Percentiles rank a stretch among this genome's conserved stretches.
phyloP scores from a whole-genome alignment of 352 stramenopile species.

The Blastocystis sp. region DNA sequence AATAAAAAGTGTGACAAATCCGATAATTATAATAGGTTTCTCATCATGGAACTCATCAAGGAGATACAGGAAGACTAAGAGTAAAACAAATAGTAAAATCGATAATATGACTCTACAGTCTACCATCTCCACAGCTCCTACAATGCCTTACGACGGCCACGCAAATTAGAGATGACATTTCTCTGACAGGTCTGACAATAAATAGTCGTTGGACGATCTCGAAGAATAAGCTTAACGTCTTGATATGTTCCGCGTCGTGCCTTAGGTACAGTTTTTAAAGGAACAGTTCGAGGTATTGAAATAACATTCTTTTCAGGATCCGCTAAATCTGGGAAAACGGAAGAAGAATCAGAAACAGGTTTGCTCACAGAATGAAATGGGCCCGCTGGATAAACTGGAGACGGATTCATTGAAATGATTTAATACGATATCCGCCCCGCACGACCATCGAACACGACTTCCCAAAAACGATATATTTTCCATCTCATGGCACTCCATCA shows the following conservation, averaged over 20 bases:
- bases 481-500: too few relatives aligned
- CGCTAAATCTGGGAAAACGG: not conserved
- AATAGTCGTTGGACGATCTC: not conserved
- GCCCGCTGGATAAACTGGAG: not conserved
- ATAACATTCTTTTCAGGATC: not conserved
- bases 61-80: not conserved
- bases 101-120: not conserved
- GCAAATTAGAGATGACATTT: slow-evolving; percentile 18
- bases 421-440: not conserved
- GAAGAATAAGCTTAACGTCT: slow-evolving; percentile 26
- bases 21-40: not conserved
- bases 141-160: not conserved
- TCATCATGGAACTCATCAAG: slow-evolving; percentile 23
- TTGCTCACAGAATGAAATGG: not conserved
- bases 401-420: not conserved
- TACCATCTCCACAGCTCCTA: not conserved
- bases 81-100: not conserved
- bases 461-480: too few relatives aligned
- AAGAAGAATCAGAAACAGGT: not conserved
- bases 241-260: not conserved
- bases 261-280: not conserved
- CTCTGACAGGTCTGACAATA: slow-evolving; percentile 17
- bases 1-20: slow-evolving; percentile 11
- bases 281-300: not conserved
- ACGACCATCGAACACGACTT: not conserved